Conservation (phyloP, 1,284 basidiomycete species). For the Chalciporus piperatoides region DNA sequence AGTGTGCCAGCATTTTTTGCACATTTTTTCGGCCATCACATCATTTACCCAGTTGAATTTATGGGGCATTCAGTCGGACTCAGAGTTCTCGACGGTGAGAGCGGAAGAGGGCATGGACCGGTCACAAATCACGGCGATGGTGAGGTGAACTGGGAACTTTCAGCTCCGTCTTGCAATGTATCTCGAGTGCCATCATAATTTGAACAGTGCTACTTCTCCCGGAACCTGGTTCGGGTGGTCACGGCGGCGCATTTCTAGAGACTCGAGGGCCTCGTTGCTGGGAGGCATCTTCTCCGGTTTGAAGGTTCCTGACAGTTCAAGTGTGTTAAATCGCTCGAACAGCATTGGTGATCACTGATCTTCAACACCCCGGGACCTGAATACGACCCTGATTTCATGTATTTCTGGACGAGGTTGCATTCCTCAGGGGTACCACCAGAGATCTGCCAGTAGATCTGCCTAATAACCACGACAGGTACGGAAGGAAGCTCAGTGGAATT, state of each 20-base stretch:
- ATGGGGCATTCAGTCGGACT: slow-evolving; percentile 5
- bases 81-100: slow-evolving; percentile 13
- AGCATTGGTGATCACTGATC: slow-evolving; percentile 18
- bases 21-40: not conserved
- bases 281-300: not conserved
- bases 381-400: slow-evolving; percentile 30
- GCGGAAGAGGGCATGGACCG: slow-evolving; percentile 9
- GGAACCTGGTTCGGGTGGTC: slow-evolving; percentile 17
- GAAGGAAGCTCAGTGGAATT: slow-evolving; percentile 19
- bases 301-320: not conserved
- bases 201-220: too few species aligned
- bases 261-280: not conserved
- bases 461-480: slow-evolving; percentile 25
- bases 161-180: slow-evolving; percentile 4
- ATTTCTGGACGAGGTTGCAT: slow-evolving; percentile 20
- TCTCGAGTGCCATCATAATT: slow-evolving; percentile 8
- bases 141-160: slow-evolving; percentile 10
- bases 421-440: slow-evolving; percentile 21
- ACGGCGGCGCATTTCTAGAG: slow-evolving; percentile 6
- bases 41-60: too few species aligned
- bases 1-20: not conserved
- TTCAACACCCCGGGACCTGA: slow-evolving; percentile 21
- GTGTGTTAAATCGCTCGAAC: not conserved
- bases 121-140: slow-evolving; percentile 1
- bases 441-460: slow-evolving; percentile 25